phyloP scores from a whole-genome alignment of 768 basidiomycete species.

The Aureoboletus auriporus region DNA sequence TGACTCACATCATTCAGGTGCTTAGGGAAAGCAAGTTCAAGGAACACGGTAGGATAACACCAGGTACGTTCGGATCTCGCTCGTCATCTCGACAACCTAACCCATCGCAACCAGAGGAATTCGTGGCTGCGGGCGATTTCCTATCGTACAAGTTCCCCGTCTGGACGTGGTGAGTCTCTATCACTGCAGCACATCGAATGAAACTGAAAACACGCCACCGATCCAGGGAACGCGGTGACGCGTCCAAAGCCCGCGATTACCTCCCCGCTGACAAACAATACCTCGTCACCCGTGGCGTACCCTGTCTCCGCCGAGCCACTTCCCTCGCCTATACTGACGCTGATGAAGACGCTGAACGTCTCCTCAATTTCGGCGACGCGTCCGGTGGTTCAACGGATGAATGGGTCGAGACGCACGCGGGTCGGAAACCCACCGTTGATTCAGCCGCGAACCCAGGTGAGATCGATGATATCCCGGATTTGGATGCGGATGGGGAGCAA shows the following conservation, averaged over 20 bases:
- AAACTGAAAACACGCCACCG: background rate
- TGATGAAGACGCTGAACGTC: constrained; percentile 93
- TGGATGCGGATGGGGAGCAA: constrained; percentile 67
- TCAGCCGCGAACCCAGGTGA: constrained; percentile 54
- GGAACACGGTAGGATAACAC: constrained; percentile 94
- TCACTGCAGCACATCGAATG: background rate
- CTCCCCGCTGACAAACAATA: constrained; percentile 97
- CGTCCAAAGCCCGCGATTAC: constrained; percentile 82
- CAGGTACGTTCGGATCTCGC: constrained; percentile 49
- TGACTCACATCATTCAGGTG: constrained; percentile 53
- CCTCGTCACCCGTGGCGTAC: constrained; percentile 92
- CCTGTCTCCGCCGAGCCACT: constrained; percentile 90
- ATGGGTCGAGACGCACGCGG: constrained; percentile 98
- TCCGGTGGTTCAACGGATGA: constrained; percentile 67
- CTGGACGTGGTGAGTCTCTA: constrained; percentile 79
- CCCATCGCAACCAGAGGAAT: constrained; percentile 67
- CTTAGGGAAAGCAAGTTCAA: constrained; percentile 98
- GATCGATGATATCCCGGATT: constrained; percentile 86
- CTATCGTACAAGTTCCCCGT: constrained; percentile 97
- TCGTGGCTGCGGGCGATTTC: constrained; percentile 97
- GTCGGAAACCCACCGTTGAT: constrained; percentile 53
- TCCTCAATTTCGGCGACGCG: constrained; percentile 77
- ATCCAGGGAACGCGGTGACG: constrained; percentile 87
- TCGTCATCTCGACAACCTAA: constrained; percentile 7
- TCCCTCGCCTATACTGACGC: constrained; percentile 92